phyloP scores from a whole-genome alignment of 331 rosid species.

The Quercus tomentella region DNA sequence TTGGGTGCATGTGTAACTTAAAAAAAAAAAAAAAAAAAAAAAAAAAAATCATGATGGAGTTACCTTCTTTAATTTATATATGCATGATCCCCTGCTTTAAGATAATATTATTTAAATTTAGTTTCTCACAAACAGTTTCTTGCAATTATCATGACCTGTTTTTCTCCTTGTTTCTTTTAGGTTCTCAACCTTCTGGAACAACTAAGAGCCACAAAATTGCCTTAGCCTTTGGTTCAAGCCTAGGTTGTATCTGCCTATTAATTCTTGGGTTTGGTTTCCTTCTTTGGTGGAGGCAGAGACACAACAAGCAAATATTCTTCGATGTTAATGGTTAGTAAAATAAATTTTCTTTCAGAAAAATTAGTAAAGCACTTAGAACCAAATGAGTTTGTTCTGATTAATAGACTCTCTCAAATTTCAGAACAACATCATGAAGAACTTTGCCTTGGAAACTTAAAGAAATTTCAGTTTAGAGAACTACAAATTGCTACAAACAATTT shows the following conservation, averaged over 20 bases:
- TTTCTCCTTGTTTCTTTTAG: constrained; percentile 36
- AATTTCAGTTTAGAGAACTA: constrained; percentile 82
- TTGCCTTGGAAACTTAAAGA: constrained; percentile 76
- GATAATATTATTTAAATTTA: not conserved
- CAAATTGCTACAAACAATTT: constrained; percentile 83
- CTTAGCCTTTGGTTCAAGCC: constrained; percentile 79
- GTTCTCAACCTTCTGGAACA: constrained; percentile 43
- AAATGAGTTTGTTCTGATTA: not conserved
- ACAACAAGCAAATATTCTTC: constrained; percentile 84
- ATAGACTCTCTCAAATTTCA: constrained; percentile 23
- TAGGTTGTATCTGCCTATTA: constrained; percentile 73
- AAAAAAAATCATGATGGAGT: too few relatives aligned
- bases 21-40: too few relatives aligned
- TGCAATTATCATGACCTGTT: constrained; percentile 14
- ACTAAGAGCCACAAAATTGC: constrained; percentile 67
- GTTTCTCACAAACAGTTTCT: not conserved
- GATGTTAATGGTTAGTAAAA: constrained; percentile 70
- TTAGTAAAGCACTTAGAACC: not conserved
- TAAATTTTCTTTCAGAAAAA: not conserved
- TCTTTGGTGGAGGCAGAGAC: constrained; percentile 87
- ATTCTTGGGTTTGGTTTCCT: constrained; percentile 70
- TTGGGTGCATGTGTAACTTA: too few relatives aligned
- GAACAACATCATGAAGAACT: constrained; percentile 72
- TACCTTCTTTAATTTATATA: not conserved
- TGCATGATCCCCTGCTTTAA: constrained; percentile 2